Evolutionary conservation across 495 filamentous ascomycete genomes (phyloP).

Genomic region (Parathielavia appendiculata): DNA sequence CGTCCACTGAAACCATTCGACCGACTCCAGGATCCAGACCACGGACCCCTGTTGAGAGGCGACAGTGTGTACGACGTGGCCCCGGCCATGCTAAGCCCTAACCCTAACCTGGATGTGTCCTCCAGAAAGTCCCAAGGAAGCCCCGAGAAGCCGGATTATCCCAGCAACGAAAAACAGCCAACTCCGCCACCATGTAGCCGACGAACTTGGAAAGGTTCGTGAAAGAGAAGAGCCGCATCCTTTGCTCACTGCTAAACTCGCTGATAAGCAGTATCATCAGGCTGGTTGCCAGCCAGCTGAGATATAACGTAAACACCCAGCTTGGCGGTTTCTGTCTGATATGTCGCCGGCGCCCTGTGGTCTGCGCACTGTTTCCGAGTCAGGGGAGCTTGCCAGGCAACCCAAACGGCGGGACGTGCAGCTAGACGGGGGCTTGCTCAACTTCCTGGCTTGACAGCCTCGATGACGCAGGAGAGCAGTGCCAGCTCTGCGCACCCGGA

Average conservation of each 20-base stretch:
- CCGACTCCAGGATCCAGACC: conserved; percentile 13
- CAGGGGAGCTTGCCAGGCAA: conserved; percentile 52
- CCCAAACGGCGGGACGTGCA: conserved; percentile 33
- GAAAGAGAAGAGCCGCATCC: conserved; percentile 1
- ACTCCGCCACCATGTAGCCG: conserved; percentile 11
- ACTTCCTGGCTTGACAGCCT: conserved; percentile 38
- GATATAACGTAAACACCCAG: conserved; percentile 19
- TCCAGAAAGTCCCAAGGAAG: not conserved
- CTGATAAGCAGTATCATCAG: conserved; percentile 19
- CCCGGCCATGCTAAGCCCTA: conserved; percentile 12
- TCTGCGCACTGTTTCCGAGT: conserved; percentile 21
- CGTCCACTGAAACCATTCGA: conserved; percentile 19
- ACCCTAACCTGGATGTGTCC: conserved; percentile 4
- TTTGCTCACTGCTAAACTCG: conserved; percentile 36
- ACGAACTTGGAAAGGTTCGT: conserved; percentile 8
- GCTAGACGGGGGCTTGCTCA: conserved; percentile 44
- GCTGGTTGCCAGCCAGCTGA: conserved; percentile 33
- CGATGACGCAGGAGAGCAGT: not conserved
- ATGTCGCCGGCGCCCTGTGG: conserved; percentile 22
- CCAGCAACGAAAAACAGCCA: conserved; percentile 3
- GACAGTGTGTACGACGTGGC: conserved; percentile 14
- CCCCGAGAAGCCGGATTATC: not conserved
- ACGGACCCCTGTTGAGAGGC: conserved; percentile 11
- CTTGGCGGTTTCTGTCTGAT: conserved; percentile 21
- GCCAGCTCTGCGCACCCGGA: conserved; percentile 28